Base-by-base conservation (phyloP, 768 basidiomycete species). In the Podaxis sp. region DNA sequence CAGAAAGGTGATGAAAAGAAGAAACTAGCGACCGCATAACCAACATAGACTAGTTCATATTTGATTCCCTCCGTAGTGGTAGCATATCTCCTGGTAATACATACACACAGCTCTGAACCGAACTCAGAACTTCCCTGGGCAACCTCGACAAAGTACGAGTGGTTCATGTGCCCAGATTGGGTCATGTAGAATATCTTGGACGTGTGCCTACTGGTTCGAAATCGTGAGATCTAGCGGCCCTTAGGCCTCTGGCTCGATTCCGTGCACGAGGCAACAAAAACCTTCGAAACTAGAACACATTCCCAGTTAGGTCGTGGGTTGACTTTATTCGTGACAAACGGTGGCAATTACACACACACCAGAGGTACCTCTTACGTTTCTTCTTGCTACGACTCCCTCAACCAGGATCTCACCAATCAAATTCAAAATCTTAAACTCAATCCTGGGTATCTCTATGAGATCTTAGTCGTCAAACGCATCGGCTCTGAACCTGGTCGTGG, bases 11-110 rank as follows among this genome's bases (percentile, higher is more conserved):
- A 80, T 66, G 74, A 71, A 66, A 75, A 78, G 60, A 85, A 80
- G 76, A 83, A 65, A 46, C 60, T 79, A 72, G 84, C 85, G 61
- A 83, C 82, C 54, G 79, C 77, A 51, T 80, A 70, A 72, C 58
- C 11, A 49, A 55, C 59, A 58, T 50, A 66, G 58, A 66, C 47
- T 69, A 68, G 58, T 68, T 43, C 64, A 50, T 40, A 56, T 27
- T 55, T 47, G 61, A 50, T 47, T 41, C 37, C 33, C 54, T 29
- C 37, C 33, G 24, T 50, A 41, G 54, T 62, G n/a, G 46, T 56
- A 56, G 61, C 15, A 55, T 55, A 62, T 12, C 27, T 50, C 36
- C 25, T 38, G 54, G 46, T 56, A 62, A 62, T 62, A 56, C 54
- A 62, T 53, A 17, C 37, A 55, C 61, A 62, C 61, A 62, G 51